Evolutionary conservation across 31 red algal genomes (phyloP), one percentile per base, ranked within the genome.

Genomic region (Odonthalia washingtoniensis): DNA sequence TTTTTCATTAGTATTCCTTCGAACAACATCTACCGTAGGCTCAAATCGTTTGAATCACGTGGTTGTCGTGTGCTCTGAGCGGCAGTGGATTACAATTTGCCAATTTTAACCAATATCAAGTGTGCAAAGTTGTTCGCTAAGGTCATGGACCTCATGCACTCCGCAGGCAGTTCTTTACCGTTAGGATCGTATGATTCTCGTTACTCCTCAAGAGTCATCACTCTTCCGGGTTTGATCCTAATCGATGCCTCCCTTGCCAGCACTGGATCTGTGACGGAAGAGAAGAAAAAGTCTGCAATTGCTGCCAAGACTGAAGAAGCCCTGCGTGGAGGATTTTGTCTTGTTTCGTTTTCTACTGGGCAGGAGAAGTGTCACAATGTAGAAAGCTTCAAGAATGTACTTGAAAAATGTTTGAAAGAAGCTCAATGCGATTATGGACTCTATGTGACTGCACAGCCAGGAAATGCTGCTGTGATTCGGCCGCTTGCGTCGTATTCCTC

Each of bases 1-100:
- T 95, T 87, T 68, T 95, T 99, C 72, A 99, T 99, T 78, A 99
- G 96, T 76, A 90, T 99, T 63, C 97, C 97, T 43, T 95, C 92
- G 49, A 93, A 91, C 37, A 99, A 99, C 90, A 94, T 94, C 65
- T 94, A 94, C 61, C 94, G 97, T 21, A 90, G 97, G 5, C 65
- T 96, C 38, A 78, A 86, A 42, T 94, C 92, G 6, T 99, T 96
- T 83, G 83, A 92, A 74, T 96, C 94, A 24, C 91, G 77, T 5
- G 97, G 94, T 1, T 99, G 96, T 68, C 65, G 77, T 27, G 80
- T 75, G 16, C 88, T 94, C 66, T 85, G 97, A 46, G 87, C 97
- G 27, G 94, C 97, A 24, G 97, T 99, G n/a, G 97, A 99, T 80
- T 99, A 96, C 70, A 84, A 78, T 35, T 75, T 99, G 30, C 97